Base-by-base conservation (phyloP, 345 rosid genomes). In the Geranium brycei region DNA sequence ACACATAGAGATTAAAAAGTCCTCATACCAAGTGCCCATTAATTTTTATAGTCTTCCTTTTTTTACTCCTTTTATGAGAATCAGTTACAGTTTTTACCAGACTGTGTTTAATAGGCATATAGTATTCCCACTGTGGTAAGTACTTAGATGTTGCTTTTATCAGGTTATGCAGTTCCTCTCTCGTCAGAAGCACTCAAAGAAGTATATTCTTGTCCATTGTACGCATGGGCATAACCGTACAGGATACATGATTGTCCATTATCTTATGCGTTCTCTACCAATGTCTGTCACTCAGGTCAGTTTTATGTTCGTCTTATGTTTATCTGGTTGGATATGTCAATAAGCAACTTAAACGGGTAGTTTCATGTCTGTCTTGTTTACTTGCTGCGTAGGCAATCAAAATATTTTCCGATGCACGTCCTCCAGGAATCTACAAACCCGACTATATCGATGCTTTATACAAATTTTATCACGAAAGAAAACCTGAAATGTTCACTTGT, bases 221-320 rank as follows among this genome's bases (percentile, higher is more conserved):
- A 95, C 99, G 2, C 99, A 95, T 75, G 99, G 99, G 38, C 96
- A 88, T 74, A 91, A 95, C 63, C 95, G 99, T 35, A 95, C 99
- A 14, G 97, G 99, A 66, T 95, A 80, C 74, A 95, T 95, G 99
- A 85, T 91, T 56, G 83, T 88, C 30, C 97, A 95, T 73, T 91
- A 84, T 79, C 87, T 95, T 55, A 85, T 95, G 97, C 92, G 99
- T 18, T 76, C 96, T 41, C 65, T 59, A 40, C 67, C 90, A 19
- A 83, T 87, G 77, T 82, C 95, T 71, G 99, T 95, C 62, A 77
- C 91, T 6, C 86, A 87, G 91, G 99, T 86, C 61, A 35, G 5
- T 66, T 63, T 55, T 23, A 58, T 64, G 57, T 56, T 60, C 32
- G 17, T 65, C 16, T 30, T 12, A 35, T n/a, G n/a, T 31, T 60